Base-by-base conservation (phyloP, 371 early-diverging fungal genomes). In the Lichtheimia ramosa region DNA sequence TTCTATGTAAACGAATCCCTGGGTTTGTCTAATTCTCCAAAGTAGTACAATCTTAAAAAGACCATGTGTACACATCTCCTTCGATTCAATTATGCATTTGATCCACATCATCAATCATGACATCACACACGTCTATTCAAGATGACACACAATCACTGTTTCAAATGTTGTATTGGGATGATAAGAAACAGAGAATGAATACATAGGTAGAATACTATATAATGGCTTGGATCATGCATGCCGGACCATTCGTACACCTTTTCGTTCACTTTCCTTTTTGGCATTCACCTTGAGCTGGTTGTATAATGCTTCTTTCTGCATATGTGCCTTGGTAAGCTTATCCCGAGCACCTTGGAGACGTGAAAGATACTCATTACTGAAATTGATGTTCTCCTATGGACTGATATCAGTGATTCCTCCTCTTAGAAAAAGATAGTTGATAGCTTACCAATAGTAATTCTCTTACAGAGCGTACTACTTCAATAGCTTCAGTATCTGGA, bases 321-420 rank as follows among this genome's bases (percentile, higher is more conserved):
- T 68, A 48, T 68, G 69, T 24, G 81, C 77, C 59, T 77, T 80
- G 49, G 67, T 69, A 41, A 80, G 52, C 48, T 75, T 77, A 43
- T 72, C 73, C 41, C 81, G 81, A 34, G 81, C 81, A 27, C 70
- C 68, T 61, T 73, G 71, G 3, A 80, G 60, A 40, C 77, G 64
- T 40, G 64, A 58, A 34, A 80, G 66, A 53, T 75, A 80, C 51
- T 80, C 81, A 43, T 80, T 80, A 54, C 81, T 80, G 41, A 70
- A 75, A 51, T 80, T 80, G 59, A 80, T 80, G 25, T 80, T 80
- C 68, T 80, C 80, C 79, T 79, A 52, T 34, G 12, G 5, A 23
- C 10, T 13, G 5, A 15, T 15, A 18, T 41, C 34, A 7, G 41
- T 48, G 48, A 12, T 7, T 39, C 12, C 1, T 18, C 14, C 8